Evolutionary conservation across 2,329 filamentous ascomycete species (phyloP), one percentile per base, ranked within the genome.

Genomic region (Paracorniculantispora psalliotae): DNA sequence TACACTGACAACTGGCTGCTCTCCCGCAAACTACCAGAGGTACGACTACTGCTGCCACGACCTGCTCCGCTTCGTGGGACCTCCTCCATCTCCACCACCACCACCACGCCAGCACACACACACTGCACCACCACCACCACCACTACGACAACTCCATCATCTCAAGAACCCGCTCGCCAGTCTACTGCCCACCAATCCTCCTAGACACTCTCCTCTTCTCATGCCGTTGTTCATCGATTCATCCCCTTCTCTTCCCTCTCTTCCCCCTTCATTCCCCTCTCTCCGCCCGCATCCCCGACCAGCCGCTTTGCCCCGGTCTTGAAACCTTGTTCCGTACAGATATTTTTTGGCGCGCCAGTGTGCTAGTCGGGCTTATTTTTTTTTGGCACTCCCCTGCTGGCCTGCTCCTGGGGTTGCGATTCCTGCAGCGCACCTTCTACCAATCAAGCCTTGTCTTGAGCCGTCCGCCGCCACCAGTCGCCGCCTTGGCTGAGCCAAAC

Each of bases 401-500:
- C 23, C 48, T 21, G 28, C 48, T 25, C n/a, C 28, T 25, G 2
- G n/a, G 37, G 13, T 19, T 17, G 37, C 37, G 4, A 41, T 21
- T 23, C 12, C 12, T 13, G 9, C 43, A 5, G 43, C 19, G 43
- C 43, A 4, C 13, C n/a, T n/a, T 26, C 47, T 30, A 33, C 53
- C 53, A 48, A 48, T 57, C 53, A 57, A 57, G 53, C 53, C 33
- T 57, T 35, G 53, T 44, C 33, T 57, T 35, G 53, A 43, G 53
- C 53, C 53, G 43, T 23, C 53, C 53, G 53, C 37, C 53, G 41
- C 53, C 39, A 47, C 43, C 37, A 19, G 17, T 55, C 28, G 43
- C 44, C 53, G 53, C 53, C 53, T 57, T 57, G 53, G 53, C 53
- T 57, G 53, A 53, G 35, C 33, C 13, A 53, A 25, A 41, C 21